Percentiles rank a stretch among this genome's conserved stretches.
Conservation (phyloP, 2,329 filamentous ascomycete species). For the Pyrenochaeta sp. region DNA sequence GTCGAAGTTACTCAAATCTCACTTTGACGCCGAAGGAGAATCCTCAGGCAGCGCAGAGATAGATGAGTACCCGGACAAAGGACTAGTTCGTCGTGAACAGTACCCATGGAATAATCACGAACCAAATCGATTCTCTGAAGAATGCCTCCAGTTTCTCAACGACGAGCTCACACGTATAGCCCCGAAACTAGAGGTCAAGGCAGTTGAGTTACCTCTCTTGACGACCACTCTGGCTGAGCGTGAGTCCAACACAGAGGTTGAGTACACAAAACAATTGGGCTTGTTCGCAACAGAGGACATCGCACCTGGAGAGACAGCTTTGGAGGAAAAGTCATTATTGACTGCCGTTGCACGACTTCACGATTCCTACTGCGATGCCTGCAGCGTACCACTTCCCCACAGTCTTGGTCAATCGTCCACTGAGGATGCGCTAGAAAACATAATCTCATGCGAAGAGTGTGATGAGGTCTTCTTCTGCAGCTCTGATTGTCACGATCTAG, state of each 20-base stretch:
- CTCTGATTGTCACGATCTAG: conserved; percentile 62
- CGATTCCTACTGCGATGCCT: conserved; percentile 88
- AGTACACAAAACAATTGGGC: conserved; percentile 78
- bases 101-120: conserved; percentile 71
- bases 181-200: conserved; percentile 81
- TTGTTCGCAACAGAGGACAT: conserved; percentile 89
- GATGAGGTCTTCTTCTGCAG: conserved; percentile 68
- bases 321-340: conserved; percentile 83
- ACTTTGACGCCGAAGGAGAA: conserved; percentile 32
- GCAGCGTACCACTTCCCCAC: conserved; percentile 73
- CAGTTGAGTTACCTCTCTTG: conserved; percentile 77
- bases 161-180: conserved; percentile 71
- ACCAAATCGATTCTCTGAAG: conserved; percentile 62
- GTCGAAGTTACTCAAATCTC: conserved; percentile 21
- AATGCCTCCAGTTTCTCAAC: conserved; percentile 73
- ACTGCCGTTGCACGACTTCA: conserved; percentile 90
- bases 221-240: conserved; percentile 5
- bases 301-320: conserved; percentile 74
- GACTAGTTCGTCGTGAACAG: conserved; percentile 70
- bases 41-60: conserved; percentile 55
- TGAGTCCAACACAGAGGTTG: conserved; percentile 59
- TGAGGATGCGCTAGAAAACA: conserved; percentile 6
- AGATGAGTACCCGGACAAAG: conserved; percentile 70
- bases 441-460: conserved; percentile 61
- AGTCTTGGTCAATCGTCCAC: conserved; percentile 10